A percentile compares a stretch with the other conserved stretches of the same genome.
Evolutionary conservation across 306 rosid genomes (phyloP).

Genomic region (Cucurbita pepo): DNA sequence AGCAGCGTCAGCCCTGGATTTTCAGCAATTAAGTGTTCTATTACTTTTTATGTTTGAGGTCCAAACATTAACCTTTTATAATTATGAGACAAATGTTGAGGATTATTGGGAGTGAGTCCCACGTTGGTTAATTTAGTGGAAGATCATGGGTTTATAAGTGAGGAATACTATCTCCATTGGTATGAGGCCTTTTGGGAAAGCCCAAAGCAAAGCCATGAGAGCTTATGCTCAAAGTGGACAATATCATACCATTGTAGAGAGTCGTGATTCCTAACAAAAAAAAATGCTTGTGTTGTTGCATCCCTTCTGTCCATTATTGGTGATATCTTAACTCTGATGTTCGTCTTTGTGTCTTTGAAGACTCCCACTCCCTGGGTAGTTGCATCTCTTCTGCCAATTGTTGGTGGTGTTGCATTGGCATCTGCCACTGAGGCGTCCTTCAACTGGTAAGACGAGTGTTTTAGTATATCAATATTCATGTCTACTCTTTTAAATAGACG

Average conservation of each 20-base stretch:
- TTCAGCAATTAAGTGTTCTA: background rate
- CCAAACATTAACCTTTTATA: background rate
- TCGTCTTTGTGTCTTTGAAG: constrained; percentile 17
- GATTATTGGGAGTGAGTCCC: too few species aligned
- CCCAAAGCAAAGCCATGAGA: too few species aligned
- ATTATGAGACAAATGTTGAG: too few species aligned
- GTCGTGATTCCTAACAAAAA: too few species aligned
- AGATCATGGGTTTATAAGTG: too few species aligned
- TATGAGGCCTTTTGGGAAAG: too few species aligned
- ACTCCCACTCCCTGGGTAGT: constrained; percentile 69
- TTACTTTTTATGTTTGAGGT: background rate
- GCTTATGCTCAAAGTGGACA: too few species aligned
- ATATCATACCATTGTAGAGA: too few species aligned
- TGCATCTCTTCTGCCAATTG: constrained; percentile 69
- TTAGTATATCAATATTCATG: background rate
- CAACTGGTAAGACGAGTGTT: constrained; percentile 46
- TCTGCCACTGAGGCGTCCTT: constrained; percentile 84
- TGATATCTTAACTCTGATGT: constrained; percentile 6
- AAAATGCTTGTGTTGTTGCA: background rate
- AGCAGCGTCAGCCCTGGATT: background rate
- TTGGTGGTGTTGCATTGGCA: constrained; percentile 81
- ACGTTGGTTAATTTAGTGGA: too few species aligned
- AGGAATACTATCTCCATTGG: too few species aligned
- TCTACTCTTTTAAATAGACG: background rate
- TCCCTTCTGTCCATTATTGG: background rate